Conservation (phyloP, 176 grass and related monocot genomes). For the Panicum miliaceum region DNA sequence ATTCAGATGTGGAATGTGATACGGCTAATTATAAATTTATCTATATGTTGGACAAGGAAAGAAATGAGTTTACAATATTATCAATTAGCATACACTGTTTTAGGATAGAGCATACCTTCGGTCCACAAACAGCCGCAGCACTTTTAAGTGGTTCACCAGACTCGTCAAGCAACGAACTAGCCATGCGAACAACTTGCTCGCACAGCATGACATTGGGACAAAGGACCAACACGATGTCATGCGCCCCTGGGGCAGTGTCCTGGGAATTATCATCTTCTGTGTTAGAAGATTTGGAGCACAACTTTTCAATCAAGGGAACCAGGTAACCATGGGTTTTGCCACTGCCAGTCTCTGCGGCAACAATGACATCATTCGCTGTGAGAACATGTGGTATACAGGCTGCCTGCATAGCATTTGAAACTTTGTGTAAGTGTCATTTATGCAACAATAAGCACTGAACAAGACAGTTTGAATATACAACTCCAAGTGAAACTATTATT, state of each 20-base stretch:
- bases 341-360: slow-evolving; percentile 92
- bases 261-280: slow-evolving; percentile 37
- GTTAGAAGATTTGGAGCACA: slow-evolving; percentile 54
- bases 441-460: slow-evolving; percentile 17
- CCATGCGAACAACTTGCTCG: slow-evolving; percentile 89
- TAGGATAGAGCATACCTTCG: slow-evolving; percentile 57
- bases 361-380: slow-evolving; percentile 66
- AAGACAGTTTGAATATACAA: slow-evolving; percentile 7
- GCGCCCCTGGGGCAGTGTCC: slow-evolving; percentile 11
- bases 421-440: neutral
- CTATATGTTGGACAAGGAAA: neutral
- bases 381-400: slow-evolving; percentile 84
- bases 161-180: slow-evolving; percentile 72
- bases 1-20: slow-evolving; percentile 16
- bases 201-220: slow-evolving; percentile 98
- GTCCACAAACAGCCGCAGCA: slow-evolving; percentile 85
- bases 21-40: neutral
- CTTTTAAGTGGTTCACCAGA: slow-evolving; percentile 69
- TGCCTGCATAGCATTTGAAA: slow-evolving; percentile 61
- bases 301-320: slow-evolving; percentile 80
- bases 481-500: neutral
- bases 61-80: slow-evolving; percentile 28
- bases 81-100: slow-evolving; percentile 17
- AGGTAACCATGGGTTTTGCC: slow-evolving; percentile 98
- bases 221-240: slow-evolving; percentile 58